phyloP scores from a whole-genome alignment of 306 rosid genomes.

The Quercus cerris region DNA sequence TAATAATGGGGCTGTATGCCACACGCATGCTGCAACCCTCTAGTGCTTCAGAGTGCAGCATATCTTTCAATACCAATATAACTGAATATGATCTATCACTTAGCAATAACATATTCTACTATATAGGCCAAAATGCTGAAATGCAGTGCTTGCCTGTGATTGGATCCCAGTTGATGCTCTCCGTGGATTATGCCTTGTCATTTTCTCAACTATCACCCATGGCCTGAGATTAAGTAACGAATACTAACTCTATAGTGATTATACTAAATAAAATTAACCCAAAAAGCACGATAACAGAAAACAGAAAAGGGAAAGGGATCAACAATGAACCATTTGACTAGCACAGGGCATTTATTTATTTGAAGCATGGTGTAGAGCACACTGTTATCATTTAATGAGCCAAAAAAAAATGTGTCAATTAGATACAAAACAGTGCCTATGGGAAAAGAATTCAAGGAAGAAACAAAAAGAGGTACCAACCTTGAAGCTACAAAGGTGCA shows the following conservation, averaged over 20 bases:
- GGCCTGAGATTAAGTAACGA: slow-evolving; percentile 57
- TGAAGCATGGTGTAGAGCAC: background rate
- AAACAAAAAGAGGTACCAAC: background rate
- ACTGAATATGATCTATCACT: background rate
- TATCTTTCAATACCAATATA: background rate
- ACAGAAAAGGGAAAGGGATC: background rate
- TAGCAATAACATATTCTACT: slow-evolving; percentile 8
- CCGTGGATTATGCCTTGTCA: slow-evolving; percentile 25
- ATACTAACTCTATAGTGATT: slow-evolving; percentile 5
- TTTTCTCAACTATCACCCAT: slow-evolving; percentile 54
- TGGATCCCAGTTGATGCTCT: slow-evolving; percentile 41
- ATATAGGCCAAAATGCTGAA: background rate
- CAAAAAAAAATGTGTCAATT: background rate
- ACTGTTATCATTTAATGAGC: background rate
- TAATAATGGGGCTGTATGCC: background rate
- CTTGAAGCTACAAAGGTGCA: background rate
- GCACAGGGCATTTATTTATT: background rate
- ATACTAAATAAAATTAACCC: background rate
- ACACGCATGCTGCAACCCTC: background rate
- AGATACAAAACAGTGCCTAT: background rate
- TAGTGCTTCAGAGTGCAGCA: background rate
- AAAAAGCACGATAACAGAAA: slow-evolving; percentile 1
- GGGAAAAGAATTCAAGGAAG: background rate
- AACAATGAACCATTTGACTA: background rate
- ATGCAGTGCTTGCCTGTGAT: slow-evolving; percentile 43